phyloP scores from a whole-genome alignment of 2,329 filamentous ascomycete species.

The Scopulariopsis brevicaulis region DNA sequence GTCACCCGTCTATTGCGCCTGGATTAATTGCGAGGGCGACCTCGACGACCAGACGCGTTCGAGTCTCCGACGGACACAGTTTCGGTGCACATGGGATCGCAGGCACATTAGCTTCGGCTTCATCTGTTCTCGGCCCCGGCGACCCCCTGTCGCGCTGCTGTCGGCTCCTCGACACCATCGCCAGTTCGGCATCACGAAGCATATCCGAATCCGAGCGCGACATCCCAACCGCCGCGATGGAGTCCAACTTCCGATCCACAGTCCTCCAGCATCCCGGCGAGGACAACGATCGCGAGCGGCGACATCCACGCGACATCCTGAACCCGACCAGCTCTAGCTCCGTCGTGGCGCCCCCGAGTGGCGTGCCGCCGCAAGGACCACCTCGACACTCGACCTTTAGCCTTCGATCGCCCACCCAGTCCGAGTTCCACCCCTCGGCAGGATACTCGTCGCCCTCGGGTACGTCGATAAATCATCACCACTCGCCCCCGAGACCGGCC shows the following conservation, averaged over 20 bases:
- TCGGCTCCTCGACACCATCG: neutral
- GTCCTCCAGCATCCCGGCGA: conserved; percentile 34
- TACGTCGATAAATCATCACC: conserved; percentile 2
- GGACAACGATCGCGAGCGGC: conserved; percentile 20
- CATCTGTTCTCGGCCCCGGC: neutral
- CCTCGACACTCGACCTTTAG: conserved; percentile 32
- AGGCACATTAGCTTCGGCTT: neutral
- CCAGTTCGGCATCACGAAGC: neutral
- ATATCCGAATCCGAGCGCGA: conserved; percentile 5
- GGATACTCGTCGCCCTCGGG: conserved; percentile 11
- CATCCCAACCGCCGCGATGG: conserved; percentile 21
- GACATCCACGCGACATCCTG: conserved; percentile 34
- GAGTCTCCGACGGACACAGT: neutral
- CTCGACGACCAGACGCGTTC: neutral
- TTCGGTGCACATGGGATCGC: conserved; percentile 1
- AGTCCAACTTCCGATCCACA: conserved; percentile 36
- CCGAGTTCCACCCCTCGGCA: conserved; percentile 23
- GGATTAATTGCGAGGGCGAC: neutral
- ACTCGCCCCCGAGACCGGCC: conserved; percentile 8
- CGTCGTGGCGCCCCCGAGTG: conserved; percentile 13
- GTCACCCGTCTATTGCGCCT: neutral
- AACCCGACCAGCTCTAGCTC: conserved; percentile 18
- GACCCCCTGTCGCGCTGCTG: neutral
- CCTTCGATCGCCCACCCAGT: conserved; percentile 36
- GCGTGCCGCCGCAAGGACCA: conserved; percentile 6